A percentile compares a stretch with the other conserved stretches of the same genome.
Evolutionary conservation across 2,329 filamentous ascomycete species (phyloP).

Genomic region (Fusarium sp.): DNA sequence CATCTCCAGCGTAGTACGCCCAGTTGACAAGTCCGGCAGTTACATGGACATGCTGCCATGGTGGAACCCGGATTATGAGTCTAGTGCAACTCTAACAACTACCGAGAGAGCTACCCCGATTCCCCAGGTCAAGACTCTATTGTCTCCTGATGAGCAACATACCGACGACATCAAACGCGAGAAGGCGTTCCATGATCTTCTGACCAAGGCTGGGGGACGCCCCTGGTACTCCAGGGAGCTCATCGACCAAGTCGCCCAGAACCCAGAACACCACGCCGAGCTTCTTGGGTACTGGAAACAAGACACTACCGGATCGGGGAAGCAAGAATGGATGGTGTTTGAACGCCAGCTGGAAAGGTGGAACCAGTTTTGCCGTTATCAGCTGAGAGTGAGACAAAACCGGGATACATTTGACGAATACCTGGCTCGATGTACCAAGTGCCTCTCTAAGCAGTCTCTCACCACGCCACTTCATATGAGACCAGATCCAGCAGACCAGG

Average conservation of each 20-base stretch:
- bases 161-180: conserved; percentile 11
- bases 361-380: conserved; percentile 30
- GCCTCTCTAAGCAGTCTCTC: conserved; percentile 14
- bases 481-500: conserved; percentile 42
- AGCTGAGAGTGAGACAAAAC: conserved; percentile 21
- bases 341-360: conserved; percentile 31
- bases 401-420: conserved; percentile 12
- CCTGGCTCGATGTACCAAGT: conserved; percentile 1
- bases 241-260: conserved; percentile 16
- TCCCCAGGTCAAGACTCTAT: neutral
- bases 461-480: conserved; percentile 17
- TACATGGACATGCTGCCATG: conserved; percentile 22
- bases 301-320: neutral
- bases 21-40: conserved; percentile 13
- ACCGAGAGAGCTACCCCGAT: neutral
- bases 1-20: conserved; percentile 19
- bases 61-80: conserved; percentile 10
- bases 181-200: conserved; percentile 6
- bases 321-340: conserved; percentile 27
- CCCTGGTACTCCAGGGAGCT: conserved; percentile 31
- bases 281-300: conserved; percentile 31
- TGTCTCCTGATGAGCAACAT: conserved; percentile 11
- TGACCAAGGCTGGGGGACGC: conserved; percentile 29
- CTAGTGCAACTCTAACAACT: conserved; percentile 2
- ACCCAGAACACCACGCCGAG: conserved; percentile 2